phyloP scores from a whole-genome alignment of 2,329 filamentous ascomycete species.

The Colletotrichum spaethianum region DNA sequence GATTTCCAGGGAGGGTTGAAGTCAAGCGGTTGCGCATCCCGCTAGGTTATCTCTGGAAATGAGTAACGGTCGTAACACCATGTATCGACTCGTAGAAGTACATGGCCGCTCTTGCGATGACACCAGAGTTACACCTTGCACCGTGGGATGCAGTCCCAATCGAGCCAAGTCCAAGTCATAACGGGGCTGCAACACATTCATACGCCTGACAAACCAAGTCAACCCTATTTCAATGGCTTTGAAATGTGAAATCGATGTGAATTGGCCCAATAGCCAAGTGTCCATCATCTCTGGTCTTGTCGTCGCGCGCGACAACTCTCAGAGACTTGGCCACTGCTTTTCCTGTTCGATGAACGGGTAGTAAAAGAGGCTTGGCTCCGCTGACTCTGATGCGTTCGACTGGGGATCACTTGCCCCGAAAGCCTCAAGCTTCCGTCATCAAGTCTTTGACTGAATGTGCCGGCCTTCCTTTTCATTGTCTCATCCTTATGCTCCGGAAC shows the following conservation, averaged over 20 bases:
- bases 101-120: neutral
- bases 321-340: no score
- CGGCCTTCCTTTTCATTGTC: no score
- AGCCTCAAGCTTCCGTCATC: no score
- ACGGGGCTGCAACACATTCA: conserved; percentile 9
- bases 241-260: neutral
- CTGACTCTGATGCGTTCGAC: neutral
- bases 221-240: conserved; percentile 21
- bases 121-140: neutral
- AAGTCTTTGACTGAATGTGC: no score
- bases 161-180: conserved; percentile 3
- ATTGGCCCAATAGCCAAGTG: neutral
- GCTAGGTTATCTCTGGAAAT: neutral
- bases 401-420: no score
- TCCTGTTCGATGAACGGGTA: neutral
- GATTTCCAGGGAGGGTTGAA: conserved; percentile 4
- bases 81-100: neutral
- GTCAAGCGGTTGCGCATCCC: neutral
- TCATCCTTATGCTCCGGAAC: no score
- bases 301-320: neutral
- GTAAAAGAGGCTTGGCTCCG: neutral
- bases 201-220: conserved; percentile 16
- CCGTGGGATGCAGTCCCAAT: conserved; percentile 2
- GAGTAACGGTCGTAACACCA: neutral
- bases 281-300: neutral